Evolutionary conservation across 2,329 filamentous ascomycete genomes (phyloP), one percentile per base, ranked within the genome.

Genomic region (Karstenula rhodostoma): DNA sequence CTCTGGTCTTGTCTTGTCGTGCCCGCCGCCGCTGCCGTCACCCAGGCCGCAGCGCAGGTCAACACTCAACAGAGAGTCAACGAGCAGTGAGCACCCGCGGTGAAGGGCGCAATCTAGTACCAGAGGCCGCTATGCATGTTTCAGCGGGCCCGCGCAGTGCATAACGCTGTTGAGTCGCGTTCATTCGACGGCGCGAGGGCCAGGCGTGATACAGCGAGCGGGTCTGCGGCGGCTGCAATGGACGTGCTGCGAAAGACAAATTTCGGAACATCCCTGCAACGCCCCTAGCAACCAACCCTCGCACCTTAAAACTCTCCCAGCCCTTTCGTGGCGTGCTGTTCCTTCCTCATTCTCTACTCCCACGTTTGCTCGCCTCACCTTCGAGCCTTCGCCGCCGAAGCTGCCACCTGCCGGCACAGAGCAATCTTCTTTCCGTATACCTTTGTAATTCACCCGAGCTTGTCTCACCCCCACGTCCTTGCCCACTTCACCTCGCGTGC

Each of bases 261-360:
- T 77, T 73, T 75, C 73, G 69, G 58, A 58, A 69, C 60, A 68
- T 68, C 72, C 71, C 67, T 73, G 72, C 70, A 66, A 32, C 69
- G 64, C 67, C 68, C 74, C 73, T 71, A 75, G 72, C 74, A 76
- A 75, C 74, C 51, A 40, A 67, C 67, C 67, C 68, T 66, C 69
- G 67, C 68, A 75, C 68, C 67, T 73, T 73, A 76, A 77, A 75
- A 70, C 69, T 70, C 64, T 69, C 63, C 57, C 68, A 65, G 70
- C 71, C 72, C 71, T 70, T 67, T 59, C 61, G 51, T 67, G 59
- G 52, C 66, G 68, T 72, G 66, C 68, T 68, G 67, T 71, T 59
- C 52, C 67, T 71, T 49, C 68, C 70, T 69, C 71, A 69, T 69
- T 67, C 73, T 72, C 74, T 67, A 60, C 66, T 61, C 65, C 66